These are phyloP conservation scores for Mucor racemosus DNA, from an alignment of 371 early-diverging fungal genomes.

Conservation along the genomic window DNA sequence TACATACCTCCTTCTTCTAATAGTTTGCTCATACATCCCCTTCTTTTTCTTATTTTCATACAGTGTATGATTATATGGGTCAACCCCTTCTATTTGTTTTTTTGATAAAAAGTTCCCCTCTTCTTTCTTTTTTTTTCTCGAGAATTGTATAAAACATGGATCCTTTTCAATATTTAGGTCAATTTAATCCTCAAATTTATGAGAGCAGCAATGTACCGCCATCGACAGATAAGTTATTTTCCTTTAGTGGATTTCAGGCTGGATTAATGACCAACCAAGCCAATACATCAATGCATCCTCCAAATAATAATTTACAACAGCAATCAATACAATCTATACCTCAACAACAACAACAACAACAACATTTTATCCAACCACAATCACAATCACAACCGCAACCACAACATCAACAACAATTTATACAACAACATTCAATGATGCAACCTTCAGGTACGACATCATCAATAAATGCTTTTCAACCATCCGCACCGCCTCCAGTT, in stretches of 20 bases:
- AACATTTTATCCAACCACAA: not conserved
- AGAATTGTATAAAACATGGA: constrained; percentile 11
- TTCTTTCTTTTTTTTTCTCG: too few relatives aligned
- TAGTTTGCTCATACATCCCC: not conserved
- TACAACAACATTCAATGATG: not conserved
- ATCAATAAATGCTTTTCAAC: not conserved
- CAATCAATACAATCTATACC: not conserved
- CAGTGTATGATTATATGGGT: not conserved
- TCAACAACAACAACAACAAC: constrained; percentile 6
- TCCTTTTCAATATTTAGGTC: constrained; percentile 27
- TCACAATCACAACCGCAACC: too few relatives aligned
- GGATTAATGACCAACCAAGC: constrained; percentile 29
- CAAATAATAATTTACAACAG: not conserved
- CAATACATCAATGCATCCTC: not conserved
- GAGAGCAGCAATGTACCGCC: constrained; percentile 40
- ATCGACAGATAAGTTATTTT: constrained; percentile 28
- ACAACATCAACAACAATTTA: not conserved
- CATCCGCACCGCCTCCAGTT: not conserved
- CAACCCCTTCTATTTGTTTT: not conserved
- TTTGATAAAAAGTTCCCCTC: not conserved
- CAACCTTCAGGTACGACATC: not conserved
- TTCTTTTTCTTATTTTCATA: not conserved
- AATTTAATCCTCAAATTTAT: constrained; percentile 35
- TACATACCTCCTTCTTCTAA: not conserved
- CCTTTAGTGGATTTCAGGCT: constrained; percentile 36